Conservation (phyloP, 2,329 filamentous ascomycete genomes). For the Magnaporthiopsis poae region DNA sequence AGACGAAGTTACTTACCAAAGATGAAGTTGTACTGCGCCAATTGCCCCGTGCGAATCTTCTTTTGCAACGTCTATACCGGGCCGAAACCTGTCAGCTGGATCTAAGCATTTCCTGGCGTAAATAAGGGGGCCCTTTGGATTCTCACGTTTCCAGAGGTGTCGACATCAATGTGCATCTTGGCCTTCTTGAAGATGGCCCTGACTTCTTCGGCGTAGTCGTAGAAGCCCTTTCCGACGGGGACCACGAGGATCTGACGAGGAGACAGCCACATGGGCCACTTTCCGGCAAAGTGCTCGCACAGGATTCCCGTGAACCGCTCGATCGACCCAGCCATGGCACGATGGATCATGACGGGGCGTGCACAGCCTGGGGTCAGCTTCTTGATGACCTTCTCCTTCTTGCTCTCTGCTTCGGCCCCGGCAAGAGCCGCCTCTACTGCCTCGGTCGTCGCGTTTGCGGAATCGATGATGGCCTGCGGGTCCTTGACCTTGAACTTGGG, state of each 20-base stretch:
- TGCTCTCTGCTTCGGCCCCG: slow-evolving; percentile 27
- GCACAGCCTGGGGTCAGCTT: slow-evolving; percentile 60
- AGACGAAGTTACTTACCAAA: too few relatives aligned
- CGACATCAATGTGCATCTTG: slow-evolving; percentile 61
- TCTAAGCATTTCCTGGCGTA: background rate
- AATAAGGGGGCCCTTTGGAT: background rate
- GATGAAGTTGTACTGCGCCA: slow-evolving; percentile 76
- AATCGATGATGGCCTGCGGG: slow-evolving; percentile 7
- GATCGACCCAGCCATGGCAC: slow-evolving; percentile 65
- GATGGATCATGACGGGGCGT: slow-evolving; percentile 77
- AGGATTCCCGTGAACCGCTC: slow-evolving; percentile 62
- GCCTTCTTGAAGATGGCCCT: slow-evolving; percentile 57
- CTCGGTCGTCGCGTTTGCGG: background rate
- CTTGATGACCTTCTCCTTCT: slow-evolving; percentile 33
- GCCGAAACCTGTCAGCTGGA: background rate
- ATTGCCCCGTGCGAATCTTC: slow-evolving; percentile 75
- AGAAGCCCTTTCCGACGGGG: slow-evolving; percentile 62
- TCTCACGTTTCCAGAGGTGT: slow-evolving; percentile 53
- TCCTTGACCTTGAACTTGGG: slow-evolving; percentile 9
- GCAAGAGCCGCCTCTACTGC: slow-evolving; percentile 14
- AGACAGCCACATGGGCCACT: slow-evolving; percentile 83
- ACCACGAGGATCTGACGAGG: slow-evolving; percentile 74
- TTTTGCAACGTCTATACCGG: slow-evolving; percentile 58
- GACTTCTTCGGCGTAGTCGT: slow-evolving; percentile 68
- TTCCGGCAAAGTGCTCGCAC: slow-evolving; percentile 74